Evolutionary conservation across 768 basidiomycete species (phyloP).

Genomic region (Tylopilus sp.): DNA sequence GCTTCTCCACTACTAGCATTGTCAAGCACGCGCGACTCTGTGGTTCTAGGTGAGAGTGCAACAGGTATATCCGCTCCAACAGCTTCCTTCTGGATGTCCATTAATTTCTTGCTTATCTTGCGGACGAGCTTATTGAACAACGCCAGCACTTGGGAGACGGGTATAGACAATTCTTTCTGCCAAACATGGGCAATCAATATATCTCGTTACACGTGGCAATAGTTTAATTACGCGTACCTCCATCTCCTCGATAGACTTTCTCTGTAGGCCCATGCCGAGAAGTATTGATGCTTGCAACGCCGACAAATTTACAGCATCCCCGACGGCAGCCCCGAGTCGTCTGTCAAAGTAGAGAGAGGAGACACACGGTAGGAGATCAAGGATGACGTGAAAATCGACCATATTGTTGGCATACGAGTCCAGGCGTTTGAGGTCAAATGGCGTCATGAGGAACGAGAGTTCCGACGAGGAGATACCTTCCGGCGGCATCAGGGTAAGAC

Average conservation of each 20-base stretch:
- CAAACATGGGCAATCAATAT: not conserved
- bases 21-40: slow-evolving; percentile 13
- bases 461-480: slow-evolving; percentile 36
- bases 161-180: slow-evolving; percentile 76
- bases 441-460: slow-evolving; percentile 64
- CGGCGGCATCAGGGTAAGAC: not conserved
- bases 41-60: slow-evolving; percentile 28
- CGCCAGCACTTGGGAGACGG: slow-evolving; percentile 84
- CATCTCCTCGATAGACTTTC: slow-evolving; percentile 85
- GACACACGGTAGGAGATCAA: slow-evolving; percentile 84
- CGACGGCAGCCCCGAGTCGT: slow-evolving; percentile 61
- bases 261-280: slow-evolving; percentile 84
- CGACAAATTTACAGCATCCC: slow-evolving; percentile 64
- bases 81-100: slow-evolving; percentile 75
- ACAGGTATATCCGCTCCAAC: slow-evolving; percentile 62
- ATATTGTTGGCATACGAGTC: slow-evolving; percentile 95
- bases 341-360: slow-evolving; percentile 84
- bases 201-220: not conserved
- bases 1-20: slow-evolving; percentile 7
- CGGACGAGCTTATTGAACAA: slow-evolving; percentile 89
- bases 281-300: slow-evolving; percentile 91
- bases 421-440: slow-evolving; percentile 94
- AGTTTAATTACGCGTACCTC: slow-evolving; percentile 51
- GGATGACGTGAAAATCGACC: slow-evolving; percentile 94
- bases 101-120: slow-evolving; percentile 72